Percentiles rank a stretch among this genome's conserved stretches.
Evolutionary conservation across 1,284 basidiomycete species (phyloP).

Genomic region (Hortiboletus rubellus): DNA sequence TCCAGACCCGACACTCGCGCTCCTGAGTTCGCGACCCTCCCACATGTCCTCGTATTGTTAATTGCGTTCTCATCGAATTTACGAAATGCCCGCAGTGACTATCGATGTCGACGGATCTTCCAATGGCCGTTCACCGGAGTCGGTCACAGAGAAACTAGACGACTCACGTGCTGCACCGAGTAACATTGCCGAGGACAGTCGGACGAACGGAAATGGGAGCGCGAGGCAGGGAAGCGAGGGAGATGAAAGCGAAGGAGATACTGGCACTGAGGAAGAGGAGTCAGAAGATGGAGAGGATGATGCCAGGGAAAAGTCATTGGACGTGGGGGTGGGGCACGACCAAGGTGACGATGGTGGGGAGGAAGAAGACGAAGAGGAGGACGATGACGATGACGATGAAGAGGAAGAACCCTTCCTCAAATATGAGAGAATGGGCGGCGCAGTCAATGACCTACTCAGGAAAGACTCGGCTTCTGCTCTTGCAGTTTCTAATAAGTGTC

Average conservation of each 20-base stretch:
- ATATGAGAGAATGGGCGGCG: conserved; percentile 80
- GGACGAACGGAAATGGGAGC: conserved; percentile 22
- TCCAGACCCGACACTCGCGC: not conserved
- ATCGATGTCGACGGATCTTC: not conserved
- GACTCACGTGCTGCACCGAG: not conserved
- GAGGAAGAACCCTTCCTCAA: conserved; percentile 89
- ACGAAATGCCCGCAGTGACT: conserved; percentile 14
- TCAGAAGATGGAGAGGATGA: conserved; percentile 9
- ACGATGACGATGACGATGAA: conserved; percentile 48
- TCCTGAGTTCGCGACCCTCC: not conserved
- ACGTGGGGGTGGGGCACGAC: not conserved
- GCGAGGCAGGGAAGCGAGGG: conserved; percentile 1
- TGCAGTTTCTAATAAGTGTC: conserved; percentile 70
- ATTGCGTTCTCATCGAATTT: not conserved
- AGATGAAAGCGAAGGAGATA: conserved; percentile 1
- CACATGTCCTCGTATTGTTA: conserved; percentile 15
- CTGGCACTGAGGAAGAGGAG: conserved; percentile 5
- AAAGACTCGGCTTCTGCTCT: conserved; percentile 88
- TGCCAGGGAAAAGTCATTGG: conserved; percentile 1
- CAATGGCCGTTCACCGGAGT: not conserved
- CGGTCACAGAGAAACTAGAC: conserved; percentile 5
- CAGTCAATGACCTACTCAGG: conserved; percentile 77
- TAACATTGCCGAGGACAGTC: not conserved
- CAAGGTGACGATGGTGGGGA: conserved; percentile 25
- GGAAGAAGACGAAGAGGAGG: conserved; percentile 33